A percentile compares a stretch with the other conserved stretches of the same genome.
These are phyloP conservation scores for Phialemoniopsis sp. DNA, from an alignment of 2,329 filamentous ascomycete species.

Conservation along the genomic window DNA sequence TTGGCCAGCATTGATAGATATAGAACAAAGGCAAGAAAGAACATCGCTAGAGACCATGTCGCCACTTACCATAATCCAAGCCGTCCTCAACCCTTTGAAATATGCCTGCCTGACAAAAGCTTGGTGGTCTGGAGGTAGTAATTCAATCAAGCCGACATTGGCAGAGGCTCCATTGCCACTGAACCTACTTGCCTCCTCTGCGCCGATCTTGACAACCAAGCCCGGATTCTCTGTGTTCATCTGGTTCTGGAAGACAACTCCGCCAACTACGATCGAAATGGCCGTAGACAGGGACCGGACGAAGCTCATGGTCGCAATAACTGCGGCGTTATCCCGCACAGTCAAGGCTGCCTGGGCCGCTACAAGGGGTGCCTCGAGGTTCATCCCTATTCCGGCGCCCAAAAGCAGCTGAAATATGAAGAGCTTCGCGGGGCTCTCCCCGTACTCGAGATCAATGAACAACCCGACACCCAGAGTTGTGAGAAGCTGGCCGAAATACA, in stretches of 20 bases:
- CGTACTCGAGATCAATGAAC: constrained; percentile 22
- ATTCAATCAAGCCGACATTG: too few species aligned
- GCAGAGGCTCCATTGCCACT: too few species aligned
- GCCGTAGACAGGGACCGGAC: constrained; percentile 65
- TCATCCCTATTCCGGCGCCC: constrained; percentile 62
- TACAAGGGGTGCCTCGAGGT: constrained; percentile 66
- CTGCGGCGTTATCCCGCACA: constrained; percentile 62
- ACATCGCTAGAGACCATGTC: too few species aligned
- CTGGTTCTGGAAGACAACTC: constrained; percentile 75
- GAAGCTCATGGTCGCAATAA: constrained; percentile 64
- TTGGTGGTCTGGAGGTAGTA: too few species aligned
- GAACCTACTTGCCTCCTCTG: too few species aligned
- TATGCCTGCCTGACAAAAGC: too few species aligned
- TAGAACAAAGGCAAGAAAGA: too few species aligned
- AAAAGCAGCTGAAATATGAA: constrained; percentile 60
- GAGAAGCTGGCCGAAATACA: constrained; percentile 53
- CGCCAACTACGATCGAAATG: constrained; percentile 67
- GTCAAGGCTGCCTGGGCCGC: constrained; percentile 62
- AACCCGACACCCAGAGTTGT: constrained; percentile 63
- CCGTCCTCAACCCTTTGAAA: too few species aligned
- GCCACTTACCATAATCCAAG: too few species aligned
- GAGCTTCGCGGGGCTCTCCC: constrained; percentile 33
- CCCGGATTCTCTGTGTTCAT: constrained; percentile 43
- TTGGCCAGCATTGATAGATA: too few species aligned
- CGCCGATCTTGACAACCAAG: too few species aligned